These are phyloP conservation scores for Oryza coarctata DNA, from an alignment of 176 grass and related monocot genomes.

Conservation along the genomic window DNA sequence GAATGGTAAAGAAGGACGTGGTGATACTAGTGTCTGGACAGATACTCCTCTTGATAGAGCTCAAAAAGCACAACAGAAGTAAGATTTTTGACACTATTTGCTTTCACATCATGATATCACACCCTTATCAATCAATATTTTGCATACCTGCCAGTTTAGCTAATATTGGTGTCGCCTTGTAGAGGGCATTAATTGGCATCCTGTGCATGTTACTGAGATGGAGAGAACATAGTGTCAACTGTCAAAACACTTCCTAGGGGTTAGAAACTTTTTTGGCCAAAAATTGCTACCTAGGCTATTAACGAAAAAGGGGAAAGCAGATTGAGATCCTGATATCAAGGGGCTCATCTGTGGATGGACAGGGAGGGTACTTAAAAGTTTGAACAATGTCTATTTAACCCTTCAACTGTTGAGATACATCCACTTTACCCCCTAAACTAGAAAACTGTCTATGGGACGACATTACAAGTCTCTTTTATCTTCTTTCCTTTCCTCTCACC, in stretches of 20 bases:
- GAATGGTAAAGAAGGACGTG: constrained; percentile 81
- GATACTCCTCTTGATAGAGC: constrained; percentile 88
- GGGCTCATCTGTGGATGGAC: no score
- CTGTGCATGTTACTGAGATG: not conserved
- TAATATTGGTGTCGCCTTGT: not conserved
- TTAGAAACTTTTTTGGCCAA: not conserved
- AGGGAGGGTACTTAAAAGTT: no score
- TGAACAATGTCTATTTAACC: no score
- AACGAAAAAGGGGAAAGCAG: no score
- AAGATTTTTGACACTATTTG: not conserved
- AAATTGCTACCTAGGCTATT: no score
- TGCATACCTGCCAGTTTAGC: not conserved
- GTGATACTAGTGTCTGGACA: constrained; percentile 85
- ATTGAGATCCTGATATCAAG: no score
- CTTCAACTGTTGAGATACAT: no score
- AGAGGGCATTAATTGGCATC: constrained; percentile 1
- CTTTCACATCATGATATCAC: not conserved
- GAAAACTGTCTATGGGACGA: no score
- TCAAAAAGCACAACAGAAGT: constrained; percentile 88
- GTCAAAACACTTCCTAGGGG: not conserved
- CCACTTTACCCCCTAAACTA: no score
- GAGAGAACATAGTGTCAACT: not conserved
- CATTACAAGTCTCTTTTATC: no score
- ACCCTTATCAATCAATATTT: not conserved
- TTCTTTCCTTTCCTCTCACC: no score